These are phyloP conservation scores for Lathyrus tuberosus DNA, from an alignment of 306 rosid species.

Conservation along the genomic window DNA sequence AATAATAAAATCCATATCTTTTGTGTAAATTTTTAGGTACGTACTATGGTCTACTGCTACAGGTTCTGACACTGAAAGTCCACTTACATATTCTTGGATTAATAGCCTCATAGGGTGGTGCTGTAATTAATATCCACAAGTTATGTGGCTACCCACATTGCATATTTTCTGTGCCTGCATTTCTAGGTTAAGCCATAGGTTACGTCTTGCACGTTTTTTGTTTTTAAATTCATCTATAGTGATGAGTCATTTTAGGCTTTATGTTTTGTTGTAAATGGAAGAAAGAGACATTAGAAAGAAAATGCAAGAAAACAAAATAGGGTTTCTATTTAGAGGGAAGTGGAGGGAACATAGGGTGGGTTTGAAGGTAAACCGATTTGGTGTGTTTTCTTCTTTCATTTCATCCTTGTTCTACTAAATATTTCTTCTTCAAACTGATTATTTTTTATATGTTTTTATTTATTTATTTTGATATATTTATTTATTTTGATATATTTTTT, in stretches of 20 bases:
- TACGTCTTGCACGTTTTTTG: conserved; percentile 32
- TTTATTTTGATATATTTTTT: not conserved
- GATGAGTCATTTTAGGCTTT: conserved; percentile 16
- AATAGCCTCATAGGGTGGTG: not conserved
- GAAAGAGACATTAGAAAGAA: not conserved
- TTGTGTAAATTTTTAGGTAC: not conserved
- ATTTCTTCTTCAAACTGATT: not conserved
- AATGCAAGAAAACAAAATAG: not conserved
- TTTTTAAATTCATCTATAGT: conserved; percentile 25
- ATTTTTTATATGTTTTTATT: too few relatives aligned
- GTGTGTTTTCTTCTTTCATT: not conserved
- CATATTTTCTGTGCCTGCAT: conserved; percentile 17
- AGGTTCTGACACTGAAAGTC: conserved; percentile 41
- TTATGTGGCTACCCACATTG: conserved; percentile 16
- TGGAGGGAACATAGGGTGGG: not conserved
- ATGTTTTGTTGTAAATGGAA: conserved; percentile 37
- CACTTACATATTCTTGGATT: conserved; percentile 40
- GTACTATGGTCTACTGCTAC: conserved; percentile 31
- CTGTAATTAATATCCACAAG: conserved; percentile 18
- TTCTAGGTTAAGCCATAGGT: conserved; percentile 27
- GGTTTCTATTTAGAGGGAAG: conserved; percentile 14
- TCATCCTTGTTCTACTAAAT: not conserved
- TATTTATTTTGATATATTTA: not conserved
- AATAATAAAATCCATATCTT: not conserved
- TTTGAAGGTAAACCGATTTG: not conserved